Percentiles rank a stretch among this genome's conserved stretches.
Conservation (phyloP, 768 basidiomycete genomes). For the Lentinula lateritia region DNA sequence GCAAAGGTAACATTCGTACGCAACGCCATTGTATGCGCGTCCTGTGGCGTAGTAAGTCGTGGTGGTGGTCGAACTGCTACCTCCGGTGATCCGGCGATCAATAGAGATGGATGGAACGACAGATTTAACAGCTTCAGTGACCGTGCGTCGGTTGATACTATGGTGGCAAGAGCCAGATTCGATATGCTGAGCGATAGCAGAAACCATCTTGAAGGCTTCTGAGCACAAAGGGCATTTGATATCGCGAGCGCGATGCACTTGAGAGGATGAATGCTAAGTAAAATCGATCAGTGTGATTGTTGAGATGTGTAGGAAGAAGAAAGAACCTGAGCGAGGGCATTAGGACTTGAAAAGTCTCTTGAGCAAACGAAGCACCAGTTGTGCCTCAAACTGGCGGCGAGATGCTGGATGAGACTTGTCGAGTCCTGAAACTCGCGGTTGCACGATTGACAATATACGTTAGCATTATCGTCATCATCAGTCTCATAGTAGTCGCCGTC, state of each 20-base stretch:
- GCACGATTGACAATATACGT: constrained; percentile 18
- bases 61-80: constrained; percentile 6
- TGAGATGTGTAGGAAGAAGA: neutral
- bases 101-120: constrained; percentile 30
- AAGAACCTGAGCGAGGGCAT: constrained; percentile 16
- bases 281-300: neutral
- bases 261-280: constrained; percentile 21
- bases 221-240: constrained; percentile 28
- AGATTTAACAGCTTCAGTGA: constrained; percentile 27
- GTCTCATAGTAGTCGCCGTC: neutral
- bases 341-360: constrained; percentile 18
- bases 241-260: constrained; percentile 18
- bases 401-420: constrained; percentile 16
- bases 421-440: constrained; percentile 16
- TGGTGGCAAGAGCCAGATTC: constrained; percentile 30
- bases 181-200: constrained; percentile 32
- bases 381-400: constrained; percentile 16
- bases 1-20: constrained; percentile 38
- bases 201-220: constrained; percentile 26
- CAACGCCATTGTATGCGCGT: constrained; percentile 30
- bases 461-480: constrained; percentile 5
- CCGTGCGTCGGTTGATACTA: constrained; percentile 27
- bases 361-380: constrained; percentile 30
- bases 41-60: constrained; percentile 25
- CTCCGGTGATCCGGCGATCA: constrained; percentile 20